These are phyloP conservation scores for Triticum dicoccoides DNA, from an alignment of 176 grass and related monocot species.

Conservation along the genomic window DNA sequence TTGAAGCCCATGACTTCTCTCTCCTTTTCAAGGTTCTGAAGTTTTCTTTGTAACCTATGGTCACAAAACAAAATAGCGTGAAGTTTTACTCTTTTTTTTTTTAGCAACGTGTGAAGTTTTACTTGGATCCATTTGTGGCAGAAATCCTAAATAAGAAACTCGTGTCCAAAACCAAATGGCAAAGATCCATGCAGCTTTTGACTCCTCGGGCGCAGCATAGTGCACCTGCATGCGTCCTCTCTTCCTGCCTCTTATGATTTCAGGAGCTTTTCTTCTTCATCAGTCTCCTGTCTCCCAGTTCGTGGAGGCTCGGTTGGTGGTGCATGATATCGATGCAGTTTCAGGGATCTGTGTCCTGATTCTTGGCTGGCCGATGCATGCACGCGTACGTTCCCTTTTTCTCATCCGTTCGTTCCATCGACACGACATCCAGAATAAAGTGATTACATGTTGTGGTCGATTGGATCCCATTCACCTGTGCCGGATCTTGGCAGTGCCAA, in stretches of 20 bases:
- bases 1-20: too few relatives aligned
- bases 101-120: too few relatives aligned
- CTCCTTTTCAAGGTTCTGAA: too few relatives aligned
- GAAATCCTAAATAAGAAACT: neutral
- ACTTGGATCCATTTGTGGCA: neutral
- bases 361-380: neutral
- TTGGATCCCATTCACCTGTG: neutral
- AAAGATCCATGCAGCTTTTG: neutral
- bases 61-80: too few relatives aligned
- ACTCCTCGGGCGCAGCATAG: neutral
- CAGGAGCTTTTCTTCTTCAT: constrained; percentile 1
- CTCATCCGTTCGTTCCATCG: neutral
- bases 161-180: neutral
- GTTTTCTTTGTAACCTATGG: too few relatives aligned
- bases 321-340: neutral
- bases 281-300: neutral
- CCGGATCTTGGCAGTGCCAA: neutral
- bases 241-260: neutral
- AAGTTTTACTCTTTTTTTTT: too few relatives aligned
- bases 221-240: constrained; percentile 2
- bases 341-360: neutral
- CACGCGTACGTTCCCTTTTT: neutral
- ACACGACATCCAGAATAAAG: neutral
- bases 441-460: neutral
- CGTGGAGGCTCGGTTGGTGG: neutral